Conservation (phyloP, 805 yeast species). For the Blastobotrys attinorum region DNA sequence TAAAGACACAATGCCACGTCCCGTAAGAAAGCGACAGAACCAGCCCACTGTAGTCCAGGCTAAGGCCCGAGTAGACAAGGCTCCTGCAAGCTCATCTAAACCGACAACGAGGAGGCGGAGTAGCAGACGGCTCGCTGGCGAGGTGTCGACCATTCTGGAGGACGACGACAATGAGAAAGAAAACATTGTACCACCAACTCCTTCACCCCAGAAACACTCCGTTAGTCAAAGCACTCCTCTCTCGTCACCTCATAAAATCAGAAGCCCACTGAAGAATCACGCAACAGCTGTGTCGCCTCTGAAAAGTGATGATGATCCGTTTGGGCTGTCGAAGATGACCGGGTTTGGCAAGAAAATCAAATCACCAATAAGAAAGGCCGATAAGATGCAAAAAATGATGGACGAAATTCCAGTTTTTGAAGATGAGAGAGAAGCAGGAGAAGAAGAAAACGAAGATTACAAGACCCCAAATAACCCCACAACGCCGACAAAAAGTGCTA, state of each 20-base stretch:
- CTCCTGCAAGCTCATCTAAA: background rate
- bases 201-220: background rate
- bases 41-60: no score
- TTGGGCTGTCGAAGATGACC: background rate
- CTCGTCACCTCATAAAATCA: no score
- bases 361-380: background rate
- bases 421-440: no score
- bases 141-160: slow-evolving; percentile 6
- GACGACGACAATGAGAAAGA: slow-evolving; percentile 2
- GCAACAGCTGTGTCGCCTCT: no score
- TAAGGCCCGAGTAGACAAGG: background rate
- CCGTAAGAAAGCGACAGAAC: background rate
- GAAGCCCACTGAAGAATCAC: no score
- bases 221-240: no score
- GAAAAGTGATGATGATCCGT: slow-evolving; percentile 1
- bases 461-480: background rate
- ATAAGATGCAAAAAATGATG: background rate
- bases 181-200: background rate
- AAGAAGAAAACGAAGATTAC: background rate
- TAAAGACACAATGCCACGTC: background rate
- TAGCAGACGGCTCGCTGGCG: background rate
- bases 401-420: background rate
- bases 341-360: background rate
- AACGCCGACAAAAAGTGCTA: background rate
- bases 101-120: slow-evolving; percentile 1